These are phyloP conservation scores for Chaetothyriales sp. DNA, from an alignment of 2,329 filamentous ascomycete genomes.

Conservation along the genomic window DNA sequence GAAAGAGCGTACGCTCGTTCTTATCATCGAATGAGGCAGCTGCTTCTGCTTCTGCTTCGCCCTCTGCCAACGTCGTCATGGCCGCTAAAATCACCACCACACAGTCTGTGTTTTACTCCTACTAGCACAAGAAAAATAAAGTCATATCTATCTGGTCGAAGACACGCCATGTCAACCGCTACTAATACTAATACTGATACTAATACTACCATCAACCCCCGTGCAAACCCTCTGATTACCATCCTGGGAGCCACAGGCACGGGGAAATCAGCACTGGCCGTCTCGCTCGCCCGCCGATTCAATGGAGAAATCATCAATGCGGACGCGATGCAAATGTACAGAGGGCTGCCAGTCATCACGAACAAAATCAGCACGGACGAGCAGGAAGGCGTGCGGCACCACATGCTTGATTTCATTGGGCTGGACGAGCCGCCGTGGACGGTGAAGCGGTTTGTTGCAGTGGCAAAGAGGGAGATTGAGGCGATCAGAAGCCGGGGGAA, in stretches of 20 bases:
- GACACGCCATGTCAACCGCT: not conserved
- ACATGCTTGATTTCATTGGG: constrained; percentile 66
- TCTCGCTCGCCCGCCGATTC: constrained; percentile 68
- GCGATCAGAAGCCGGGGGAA: constrained; percentile 67
- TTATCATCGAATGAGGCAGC: not conserved
- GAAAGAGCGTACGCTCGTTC: not conserved
- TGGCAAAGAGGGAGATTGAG: constrained; percentile 52
- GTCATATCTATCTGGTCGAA: not conserved
- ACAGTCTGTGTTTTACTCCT: not conserved
- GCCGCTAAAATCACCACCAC: not conserved
- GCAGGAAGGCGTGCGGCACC: constrained; percentile 66
- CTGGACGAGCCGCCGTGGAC: constrained; percentile 69
- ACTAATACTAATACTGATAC: not conserved
- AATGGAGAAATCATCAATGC: constrained; percentile 93
- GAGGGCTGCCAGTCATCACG: constrained; percentile 80
- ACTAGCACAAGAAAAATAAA: not conserved
- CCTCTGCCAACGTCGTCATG: not conserved
- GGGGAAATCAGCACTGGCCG: constrained; percentile 81
- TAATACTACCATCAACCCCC: constrained; percentile 1
- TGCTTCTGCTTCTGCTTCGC: not conserved
- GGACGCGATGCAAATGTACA: constrained; percentile 96
- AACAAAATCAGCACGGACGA: constrained; percentile 74
- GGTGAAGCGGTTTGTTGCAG: constrained; percentile 59
- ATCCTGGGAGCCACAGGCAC: constrained; percentile 84
- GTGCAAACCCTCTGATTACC: constrained; percentile 50